Percentiles rank a stretch among this genome's conserved stretches.
These are phyloP conservation scores for Mortierella sp. DNA, from an alignment of 371 early-diverging fungal species.

Conservation along the genomic window DNA sequence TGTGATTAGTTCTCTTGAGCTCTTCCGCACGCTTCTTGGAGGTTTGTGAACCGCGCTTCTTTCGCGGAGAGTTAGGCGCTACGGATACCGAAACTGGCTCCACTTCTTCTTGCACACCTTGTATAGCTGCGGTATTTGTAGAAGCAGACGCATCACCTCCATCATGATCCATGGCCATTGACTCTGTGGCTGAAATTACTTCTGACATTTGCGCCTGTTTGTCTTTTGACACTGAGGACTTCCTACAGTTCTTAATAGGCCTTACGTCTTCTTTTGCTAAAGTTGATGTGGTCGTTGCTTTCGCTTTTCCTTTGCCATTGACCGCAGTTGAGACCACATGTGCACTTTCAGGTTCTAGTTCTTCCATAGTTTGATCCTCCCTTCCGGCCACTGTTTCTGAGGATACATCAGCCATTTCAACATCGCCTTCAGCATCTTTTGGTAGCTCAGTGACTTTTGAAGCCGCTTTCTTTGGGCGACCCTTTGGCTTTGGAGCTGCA, in stretches of 20 bases:
- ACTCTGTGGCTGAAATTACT: neutral
- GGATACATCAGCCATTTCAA: neutral
- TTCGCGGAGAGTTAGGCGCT: constrained; percentile 21
- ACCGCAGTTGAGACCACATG: neutral
- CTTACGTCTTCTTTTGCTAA: neutral
- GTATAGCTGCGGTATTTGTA: neutral
- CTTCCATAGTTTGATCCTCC: neutral
- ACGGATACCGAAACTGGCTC: neutral
- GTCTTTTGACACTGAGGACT: neutral
- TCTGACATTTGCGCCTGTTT: neutral
- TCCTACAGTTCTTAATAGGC: neutral
- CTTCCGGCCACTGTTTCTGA: neutral
- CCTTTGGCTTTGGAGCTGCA: constrained; percentile 6
- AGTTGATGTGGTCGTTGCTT: neutral
- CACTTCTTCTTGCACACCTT: neutral
- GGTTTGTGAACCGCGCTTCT: constrained; percentile 14
- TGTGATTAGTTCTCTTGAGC: constrained; percentile 11
- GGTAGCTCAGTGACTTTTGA: neutral
- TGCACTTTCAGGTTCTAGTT: neutral
- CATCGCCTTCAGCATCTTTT: neutral
- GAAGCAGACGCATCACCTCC: neutral
- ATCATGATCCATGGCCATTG: neutral
- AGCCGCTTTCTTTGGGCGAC: constrained; percentile 7
- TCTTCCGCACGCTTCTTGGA: constrained; percentile 27
- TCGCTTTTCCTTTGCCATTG: neutral